phyloP scores from a whole-genome alignment of 306 rosid species.

The Vachellia pachyceras region DNA sequence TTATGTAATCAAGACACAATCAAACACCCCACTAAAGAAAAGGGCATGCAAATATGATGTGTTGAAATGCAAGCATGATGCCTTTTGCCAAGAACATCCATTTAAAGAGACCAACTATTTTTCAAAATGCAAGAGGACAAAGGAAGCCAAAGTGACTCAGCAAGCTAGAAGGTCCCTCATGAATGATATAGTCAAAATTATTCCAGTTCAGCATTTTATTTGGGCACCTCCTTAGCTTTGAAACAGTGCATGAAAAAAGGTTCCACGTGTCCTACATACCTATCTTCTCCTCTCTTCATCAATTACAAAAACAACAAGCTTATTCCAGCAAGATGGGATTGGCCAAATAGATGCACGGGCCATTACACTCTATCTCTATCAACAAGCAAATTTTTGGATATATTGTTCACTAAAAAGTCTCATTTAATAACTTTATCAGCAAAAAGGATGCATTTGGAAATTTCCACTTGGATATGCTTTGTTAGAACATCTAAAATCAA shows the following conservation, averaged over 20 bases:
- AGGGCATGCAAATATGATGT: constrained; percentile 12
- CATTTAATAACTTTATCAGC: too few species aligned
- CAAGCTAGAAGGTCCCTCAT: background rate
- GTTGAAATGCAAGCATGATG: constrained; percentile 17
- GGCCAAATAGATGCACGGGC: too few species aligned
- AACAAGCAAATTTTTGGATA: too few species aligned
- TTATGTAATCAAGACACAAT: constrained; percentile 12
- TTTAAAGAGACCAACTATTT: constrained; percentile 28
- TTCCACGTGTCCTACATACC: constrained; percentile 5
- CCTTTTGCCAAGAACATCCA: constrained; percentile 7
- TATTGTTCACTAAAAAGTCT: too few species aligned
- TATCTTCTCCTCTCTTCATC: constrained; percentile 23
- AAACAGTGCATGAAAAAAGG: constrained; percentile 29
- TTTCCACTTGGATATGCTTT: too few species aligned
- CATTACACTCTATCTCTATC: too few species aligned
- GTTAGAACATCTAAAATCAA: too few species aligned
- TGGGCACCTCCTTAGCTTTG: background rate
- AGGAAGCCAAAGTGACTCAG: background rate
- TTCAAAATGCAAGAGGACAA: constrained; percentile 18
- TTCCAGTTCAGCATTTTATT: background rate
- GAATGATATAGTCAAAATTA: background rate
- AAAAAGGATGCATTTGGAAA: too few species aligned
- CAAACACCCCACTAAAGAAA: background rate
- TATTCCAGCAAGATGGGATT: background rate
- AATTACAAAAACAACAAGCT: background rate